phyloP scores from a whole-genome alignment of 148 eudicot genomes.

The Fallopia convolvulus region DNA sequence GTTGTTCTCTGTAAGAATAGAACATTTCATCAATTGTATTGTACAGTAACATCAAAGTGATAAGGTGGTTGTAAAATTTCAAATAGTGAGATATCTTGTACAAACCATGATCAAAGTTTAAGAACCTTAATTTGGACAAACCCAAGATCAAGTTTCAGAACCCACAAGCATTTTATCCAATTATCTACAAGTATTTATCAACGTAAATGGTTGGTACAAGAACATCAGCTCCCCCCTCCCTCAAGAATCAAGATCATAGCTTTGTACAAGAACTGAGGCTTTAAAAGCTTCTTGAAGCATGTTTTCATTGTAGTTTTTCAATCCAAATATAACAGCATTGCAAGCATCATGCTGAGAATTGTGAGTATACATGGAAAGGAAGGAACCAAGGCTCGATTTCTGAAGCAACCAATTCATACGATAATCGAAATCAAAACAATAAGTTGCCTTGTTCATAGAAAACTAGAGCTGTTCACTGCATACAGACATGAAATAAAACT shows the following conservation, averaged over 20 bases:
- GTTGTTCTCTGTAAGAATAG: constrained; percentile 46
- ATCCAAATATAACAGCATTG: background rate
- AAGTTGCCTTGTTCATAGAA: background rate
- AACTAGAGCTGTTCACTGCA: background rate
- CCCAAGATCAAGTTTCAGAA: background rate
- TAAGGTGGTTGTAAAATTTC: background rate
- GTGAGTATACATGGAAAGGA: background rate
- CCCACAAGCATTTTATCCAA: background rate
- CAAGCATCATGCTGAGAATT: background rate
- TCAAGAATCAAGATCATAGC: background rate
- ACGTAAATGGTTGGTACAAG: background rate
- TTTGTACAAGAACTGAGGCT: background rate
- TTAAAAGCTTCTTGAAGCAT: background rate
- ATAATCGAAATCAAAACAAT: background rate
- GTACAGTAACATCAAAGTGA: background rate
- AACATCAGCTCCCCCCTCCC: background rate
- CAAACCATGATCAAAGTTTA: background rate
- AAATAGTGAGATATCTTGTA: background rate
- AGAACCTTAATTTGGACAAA: background rate
- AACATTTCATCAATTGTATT: background rate
- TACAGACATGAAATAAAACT: background rate
- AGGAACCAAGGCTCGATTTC: background rate
- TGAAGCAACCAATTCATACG: background rate
- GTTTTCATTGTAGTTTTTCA: background rate
- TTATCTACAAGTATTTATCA: background rate